Base-by-base conservation (phyloP, 2,329 filamentous ascomycete species). In the Knufia fluminis region DNA sequence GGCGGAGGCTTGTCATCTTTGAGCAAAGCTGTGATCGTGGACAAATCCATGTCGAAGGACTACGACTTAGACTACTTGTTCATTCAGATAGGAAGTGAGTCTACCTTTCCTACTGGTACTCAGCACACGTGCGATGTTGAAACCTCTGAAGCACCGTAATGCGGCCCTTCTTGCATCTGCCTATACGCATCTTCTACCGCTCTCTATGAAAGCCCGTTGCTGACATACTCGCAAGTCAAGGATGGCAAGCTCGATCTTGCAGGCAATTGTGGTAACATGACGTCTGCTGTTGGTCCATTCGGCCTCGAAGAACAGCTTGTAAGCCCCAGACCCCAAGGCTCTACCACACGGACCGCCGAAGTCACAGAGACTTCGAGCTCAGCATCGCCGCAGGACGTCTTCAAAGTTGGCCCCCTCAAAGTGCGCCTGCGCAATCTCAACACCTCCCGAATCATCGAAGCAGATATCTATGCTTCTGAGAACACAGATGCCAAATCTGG, bases 211-310 rank as follows among this genome's bases (percentile, higher is more conserved):
- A 12, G 6, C 12, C 12, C 26, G 6, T 28, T 17, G 33, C 33
- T 36, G 33, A 36, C 33, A 16, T 36, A 4, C n/a, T 36, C 33
- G 6, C 33, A n/a, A 36, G 75, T 87, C 48, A 75, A 75, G 46
- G 73, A 82, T 56, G 68, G 69, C 3, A 66, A 69, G 26, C 71
- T 88, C 2, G 83, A 87, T 59, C 75, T 78, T 58, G 78, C 80
- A 0, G 79, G 82, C 20, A 88, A 86, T 58, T 87, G 83, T 61
- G 84, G 84, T n/a, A 87, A 87, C 62, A 83, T 88, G 80, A 78
- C 72, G 4, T 73, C 76, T 35, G 74, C 79, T 0, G 74, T 87
- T 40, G 85, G 83, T 0, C 83, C 84, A 0, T 82, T 78, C 59
- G 79, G 79, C 4, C 22, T 58, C 24, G 50, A 54, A 31, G 36